Evolutionary conservation across 2,329 filamentous ascomycete species (phyloP).

Genomic region (Tolypocladium tundrense): DNA sequence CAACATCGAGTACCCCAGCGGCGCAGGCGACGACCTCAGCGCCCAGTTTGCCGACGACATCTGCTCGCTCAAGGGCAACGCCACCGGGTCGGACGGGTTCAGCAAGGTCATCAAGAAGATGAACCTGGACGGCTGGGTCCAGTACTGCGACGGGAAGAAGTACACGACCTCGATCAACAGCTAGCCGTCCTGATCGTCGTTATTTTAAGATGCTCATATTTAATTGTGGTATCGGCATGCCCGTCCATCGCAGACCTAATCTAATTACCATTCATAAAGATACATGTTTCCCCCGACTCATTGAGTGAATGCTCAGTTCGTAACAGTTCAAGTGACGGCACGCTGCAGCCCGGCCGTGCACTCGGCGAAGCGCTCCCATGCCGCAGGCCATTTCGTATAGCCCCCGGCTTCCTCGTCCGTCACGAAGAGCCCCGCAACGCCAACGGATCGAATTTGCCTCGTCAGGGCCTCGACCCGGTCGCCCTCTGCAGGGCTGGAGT

Average conservation of each 20-base stretch:
- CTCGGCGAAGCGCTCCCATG: conserved; percentile 6
- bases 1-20: conserved; percentile 60
- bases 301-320: background rate
- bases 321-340: background rate
- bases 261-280: background rate
- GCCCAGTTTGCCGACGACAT: conserved; percentile 22
- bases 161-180: conserved; percentile 12
- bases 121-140: conserved; percentile 51
- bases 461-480: background rate
- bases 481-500: background rate
- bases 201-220: background rate
- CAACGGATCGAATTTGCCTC: background rate
- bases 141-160: conserved; percentile 36
- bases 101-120: conserved; percentile 58
- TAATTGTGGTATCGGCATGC: background rate
- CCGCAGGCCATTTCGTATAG: conserved; percentile 10
- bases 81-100: conserved; percentile 36
- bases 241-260: background rate
- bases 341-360: background rate
- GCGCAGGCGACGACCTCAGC: conserved; percentile 27
- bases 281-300: background rate
- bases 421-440: conserved; percentile 8
- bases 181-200: background rate
- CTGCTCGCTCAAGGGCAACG: conserved; percentile 29
- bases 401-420: conserved; percentile 10